Evolutionary conservation across 768 basidiomycete species (phyloP), one percentile per base, ranked within the genome.

Genomic region (Termitomyces sp.): DNA sequence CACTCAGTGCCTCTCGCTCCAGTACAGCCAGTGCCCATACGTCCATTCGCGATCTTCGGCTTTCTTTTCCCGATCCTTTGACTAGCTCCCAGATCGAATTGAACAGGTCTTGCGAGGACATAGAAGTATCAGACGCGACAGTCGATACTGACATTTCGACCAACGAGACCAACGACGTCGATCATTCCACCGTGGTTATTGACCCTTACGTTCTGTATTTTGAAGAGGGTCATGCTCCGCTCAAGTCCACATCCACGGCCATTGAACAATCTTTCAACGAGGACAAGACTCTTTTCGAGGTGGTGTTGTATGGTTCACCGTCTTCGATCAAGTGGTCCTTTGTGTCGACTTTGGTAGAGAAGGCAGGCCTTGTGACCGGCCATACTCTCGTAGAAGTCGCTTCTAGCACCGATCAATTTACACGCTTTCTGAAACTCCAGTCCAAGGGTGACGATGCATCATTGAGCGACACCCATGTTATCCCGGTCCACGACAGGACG

Each of bases 31-130:
- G 84, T 59, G 70, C 80, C 57, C 86, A 86, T 59, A 79, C 67
- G 56, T 83, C 86, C n/a, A 73, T 85, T 52, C 86, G 86, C 70
- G 88, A 91, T 74, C 80, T 92, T 61, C 83, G 87, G 64, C 72
- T 92, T 58, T 91, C 90, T 36, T 93, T 93, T 74, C 90, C 90
- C 41, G 90, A 93, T 73, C 90, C 90, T 60, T 79, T 92, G 67
- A 85, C 84, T 57, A 88, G 86, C 69, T 87, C 87, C 55, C 79
- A 77, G 61, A 80, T 84, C 71, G 83, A 88, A 58, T 74, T 82
- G 53, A 79, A 77, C 69, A 77, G 80, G 60, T 85, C 87, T 36
- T 85, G 81, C 67, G 82, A 85, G 62, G 77, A 82, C 37, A 75
- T 80, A 58, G 71, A 73, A 52, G 71, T 74, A 55, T 68, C 76